These are phyloP conservation scores for Fistulinella prunicolor DNA, from an alignment of 768 basidiomycete genomes.

Conservation along the genomic window DNA sequence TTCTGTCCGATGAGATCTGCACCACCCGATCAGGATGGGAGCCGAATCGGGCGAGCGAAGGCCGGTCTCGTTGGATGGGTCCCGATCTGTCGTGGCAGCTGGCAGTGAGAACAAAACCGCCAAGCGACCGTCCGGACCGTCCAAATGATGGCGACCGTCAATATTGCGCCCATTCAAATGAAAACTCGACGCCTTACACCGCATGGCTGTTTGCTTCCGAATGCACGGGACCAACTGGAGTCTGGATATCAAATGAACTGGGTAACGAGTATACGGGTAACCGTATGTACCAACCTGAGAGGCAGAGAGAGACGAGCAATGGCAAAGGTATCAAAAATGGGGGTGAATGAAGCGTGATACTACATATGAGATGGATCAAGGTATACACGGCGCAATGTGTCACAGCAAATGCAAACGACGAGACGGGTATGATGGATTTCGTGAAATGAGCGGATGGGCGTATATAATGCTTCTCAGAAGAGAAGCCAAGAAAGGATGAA, in stretches of 20 bases:
- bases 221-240: conserved; percentile 21
- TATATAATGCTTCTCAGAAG: conserved; percentile 26
- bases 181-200: conserved; percentile 21
- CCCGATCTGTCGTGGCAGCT: conserved; percentile 10
- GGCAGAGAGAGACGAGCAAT: conserved; percentile 14
- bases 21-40: conserved; percentile 15
- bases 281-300: conserved; percentile 32
- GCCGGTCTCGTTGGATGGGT: conserved; percentile 17
- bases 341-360: conserved; percentile 34
- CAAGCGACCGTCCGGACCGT: conserved; percentile 8
- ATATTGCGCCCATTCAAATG: conserved; percentile 25
- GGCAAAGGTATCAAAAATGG: conserved; percentile 35
- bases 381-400: conserved; percentile 37
- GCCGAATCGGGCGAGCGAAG: conserved; percentile 19
- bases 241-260: conserved; percentile 33
- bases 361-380: conserved; percentile 36
- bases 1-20: conserved; percentile 34
- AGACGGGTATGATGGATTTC: conserved; percentile 33
- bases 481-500: conserved; percentile 32
- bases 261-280: conserved; percentile 38
- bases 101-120: conserved; percentile 12
- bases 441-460: conserved; percentile 34
- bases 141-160: conserved; percentile 10
- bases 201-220: conserved; percentile 10
- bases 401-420: conserved; percentile 38